Evolutionary conservation across 495 filamentous ascomycete species (phyloP).

Genomic region (Clavariopsis aquatica): DNA sequence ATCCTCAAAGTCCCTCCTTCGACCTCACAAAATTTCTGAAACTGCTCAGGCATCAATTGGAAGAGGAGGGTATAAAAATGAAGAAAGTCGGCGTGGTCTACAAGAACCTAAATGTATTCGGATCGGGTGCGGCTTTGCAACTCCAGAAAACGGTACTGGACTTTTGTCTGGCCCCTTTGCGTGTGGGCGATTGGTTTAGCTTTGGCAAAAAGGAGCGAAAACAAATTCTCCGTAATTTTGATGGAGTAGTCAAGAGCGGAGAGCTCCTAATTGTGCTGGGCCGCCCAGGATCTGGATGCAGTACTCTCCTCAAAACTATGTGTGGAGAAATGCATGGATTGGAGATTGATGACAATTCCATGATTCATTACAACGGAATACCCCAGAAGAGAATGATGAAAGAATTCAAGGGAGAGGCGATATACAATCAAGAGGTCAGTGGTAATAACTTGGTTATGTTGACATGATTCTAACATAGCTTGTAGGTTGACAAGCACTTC

Average conservation of each 20-base stretch:
- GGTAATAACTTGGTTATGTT: slow-evolving; percentile 35
- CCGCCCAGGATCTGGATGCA: slow-evolving; percentile 51
- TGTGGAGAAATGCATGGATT: slow-evolving; percentile 25
- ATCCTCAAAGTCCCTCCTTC: slow-evolving; percentile 13
- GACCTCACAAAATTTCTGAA: slow-evolving; percentile 16
- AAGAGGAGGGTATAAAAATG: slow-evolving; percentile 12
- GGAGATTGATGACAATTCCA: slow-evolving; percentile 15
- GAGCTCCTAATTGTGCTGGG: slow-evolving; percentile 54
- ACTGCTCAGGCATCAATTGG: slow-evolving; percentile 9
- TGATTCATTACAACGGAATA: slow-evolving; percentile 28
- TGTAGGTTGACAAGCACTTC: slow-evolving; percentile 46
- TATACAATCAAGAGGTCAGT: slow-evolving; percentile 41
- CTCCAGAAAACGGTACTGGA: slow-evolving; percentile 17
- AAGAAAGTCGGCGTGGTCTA: slow-evolving; percentile 16
- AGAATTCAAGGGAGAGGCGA: slow-evolving; percentile 45
- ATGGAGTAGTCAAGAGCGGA: slow-evolving; percentile 36
- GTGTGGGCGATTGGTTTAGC: slow-evolving; percentile 17
- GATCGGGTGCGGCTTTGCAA: slow-evolving; percentile 16
- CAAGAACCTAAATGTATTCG: slow-evolving; percentile 22
- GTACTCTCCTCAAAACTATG: slow-evolving; percentile 43
- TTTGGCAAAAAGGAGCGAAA: slow-evolving; percentile 21
- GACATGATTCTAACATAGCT: slow-evolving; percentile 34
- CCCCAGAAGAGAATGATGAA: slow-evolving; percentile 36
- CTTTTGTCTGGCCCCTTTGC: neutral
- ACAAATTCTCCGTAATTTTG: slow-evolving; percentile 26